Evolutionary conservation across 2,329 filamentous ascomycete genomes (phyloP), one percentile per base, ranked within the genome.

Genomic region (Arachnomyces sp.): DNA sequence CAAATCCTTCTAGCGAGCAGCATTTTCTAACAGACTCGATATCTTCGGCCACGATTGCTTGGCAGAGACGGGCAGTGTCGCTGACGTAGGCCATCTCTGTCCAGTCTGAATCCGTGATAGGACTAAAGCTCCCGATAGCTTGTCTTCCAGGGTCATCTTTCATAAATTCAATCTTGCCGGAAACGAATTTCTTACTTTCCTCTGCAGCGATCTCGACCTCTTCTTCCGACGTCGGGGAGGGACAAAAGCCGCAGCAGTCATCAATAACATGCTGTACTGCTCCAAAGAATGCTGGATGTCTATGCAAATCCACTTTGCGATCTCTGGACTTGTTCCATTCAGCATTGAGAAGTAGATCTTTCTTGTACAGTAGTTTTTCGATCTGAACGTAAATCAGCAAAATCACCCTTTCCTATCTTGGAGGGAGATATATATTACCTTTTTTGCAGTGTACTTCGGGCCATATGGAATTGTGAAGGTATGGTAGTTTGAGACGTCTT

Each of bases 21-120:
- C 85, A 93, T 48, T 80, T 76, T 50, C 77, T 61, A 3, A 93
- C 82, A 46, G 78, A 74, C 29, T 85, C 79, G 3, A 82, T 50
- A 57, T 93, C 81, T 2, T 74, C 69, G 50, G 88, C 80, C 3
- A 89, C 78, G 42, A 94, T 93, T 1, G 84, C 86, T 54, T 88
- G 82, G 53, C 85, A 93, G 2, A 94, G 71, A 12, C 75, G 71
- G 29, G 78, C 79, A 1, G 85, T 89, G 49, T 88, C 85, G 8
- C 86, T 84, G 28, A 93, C 74, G 49, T 93, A 94, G 0, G 86
- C 86, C 86, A 93, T 92, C 48, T 89, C 47, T 35, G 86, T 92
- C 85, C 86, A 93, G 54, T 92, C 86, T 37, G 86, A 74, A 31
- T 86, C 80, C 0, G 83, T 89, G 29, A 90, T 71, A 0, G 86